Evolutionary conservation across 148 eudicot genomes (phyloP).

Genomic region (Persicaria maculosa): DNA sequence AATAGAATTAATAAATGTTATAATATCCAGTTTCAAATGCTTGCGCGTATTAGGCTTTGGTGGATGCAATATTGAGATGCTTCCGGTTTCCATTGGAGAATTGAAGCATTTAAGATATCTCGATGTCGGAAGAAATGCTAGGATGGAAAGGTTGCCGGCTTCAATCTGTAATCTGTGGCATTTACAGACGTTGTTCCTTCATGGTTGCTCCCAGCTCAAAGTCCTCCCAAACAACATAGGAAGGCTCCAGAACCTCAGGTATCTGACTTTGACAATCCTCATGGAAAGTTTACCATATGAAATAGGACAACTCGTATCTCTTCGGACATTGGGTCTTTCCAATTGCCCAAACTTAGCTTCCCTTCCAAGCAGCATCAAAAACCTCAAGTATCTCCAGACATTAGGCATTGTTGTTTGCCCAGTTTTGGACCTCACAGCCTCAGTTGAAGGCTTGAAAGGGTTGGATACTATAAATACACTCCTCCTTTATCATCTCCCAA

Average conservation of each 20-base stretch:
- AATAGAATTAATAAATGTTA: background rate
- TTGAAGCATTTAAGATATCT: constrained; percentile 1
- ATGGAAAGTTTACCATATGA: background rate
- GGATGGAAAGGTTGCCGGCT: background rate
- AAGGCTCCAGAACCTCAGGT: background rate
- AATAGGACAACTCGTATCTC: background rate
- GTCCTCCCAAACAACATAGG: background rate
- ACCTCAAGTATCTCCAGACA: background rate
- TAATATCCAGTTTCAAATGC: background rate
- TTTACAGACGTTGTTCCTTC: background rate
- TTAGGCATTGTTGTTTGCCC: background rate
- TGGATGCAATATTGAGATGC: background rate
- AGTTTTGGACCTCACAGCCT: background rate
- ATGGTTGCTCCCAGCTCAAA: background rate
- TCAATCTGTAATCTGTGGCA: background rate
- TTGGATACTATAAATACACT: background rate
- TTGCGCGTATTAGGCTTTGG: background rate
- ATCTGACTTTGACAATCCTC: background rate
- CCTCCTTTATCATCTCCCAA: background rate
- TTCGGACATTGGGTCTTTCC: background rate
- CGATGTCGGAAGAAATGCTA: background rate
- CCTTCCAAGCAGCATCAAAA: background rate
- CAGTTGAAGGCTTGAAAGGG: background rate
- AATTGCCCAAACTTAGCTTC: background rate
- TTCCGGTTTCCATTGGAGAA: background rate